Evolutionary conservation across 331 rosid species (phyloP).

Genomic region (Quercus lobata): DNA sequence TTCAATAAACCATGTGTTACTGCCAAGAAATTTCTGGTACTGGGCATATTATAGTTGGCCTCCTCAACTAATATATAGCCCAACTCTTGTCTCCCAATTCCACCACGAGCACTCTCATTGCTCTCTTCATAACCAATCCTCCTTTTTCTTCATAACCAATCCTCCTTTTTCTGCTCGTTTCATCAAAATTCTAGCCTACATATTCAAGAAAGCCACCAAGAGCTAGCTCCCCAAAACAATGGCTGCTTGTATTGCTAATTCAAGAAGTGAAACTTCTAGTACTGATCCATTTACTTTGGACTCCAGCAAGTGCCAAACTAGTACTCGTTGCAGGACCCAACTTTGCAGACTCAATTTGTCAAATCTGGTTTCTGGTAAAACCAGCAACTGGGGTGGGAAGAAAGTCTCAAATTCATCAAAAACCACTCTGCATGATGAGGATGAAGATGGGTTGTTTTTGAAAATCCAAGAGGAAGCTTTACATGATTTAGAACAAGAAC

Average conservation of each 20-base stretch:
- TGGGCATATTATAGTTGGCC: neutral
- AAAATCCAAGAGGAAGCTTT: neutral
- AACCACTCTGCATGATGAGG: neutral
- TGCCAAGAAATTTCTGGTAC: neutral
- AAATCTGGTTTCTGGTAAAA: neutral
- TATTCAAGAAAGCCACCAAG: neutral
- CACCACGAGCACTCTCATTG: neutral
- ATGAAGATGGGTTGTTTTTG: neutral
- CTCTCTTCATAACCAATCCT: neutral
- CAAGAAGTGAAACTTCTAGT: neutral
- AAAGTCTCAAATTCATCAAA: neutral
- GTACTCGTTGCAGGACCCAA: neutral
- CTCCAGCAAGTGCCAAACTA: neutral
- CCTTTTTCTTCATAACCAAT: no score
- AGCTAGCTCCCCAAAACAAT: neutral
- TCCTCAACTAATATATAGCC: neutral
- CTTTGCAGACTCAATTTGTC: neutral
- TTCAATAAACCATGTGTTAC: neutral
- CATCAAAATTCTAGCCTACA: neutral
- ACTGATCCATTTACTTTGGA: neutral
- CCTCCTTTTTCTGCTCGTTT: neutral
- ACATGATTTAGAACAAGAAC: neutral
- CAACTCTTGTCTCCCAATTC: neutral
- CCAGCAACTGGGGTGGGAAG: neutral
- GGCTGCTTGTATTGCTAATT: constrained; percentile 17